Evolutionary conservation across 2,329 filamentous ascomycete genomes (phyloP), one percentile per base, ranked within the genome.

Genomic region (Hypomyces rosellus): DNA sequence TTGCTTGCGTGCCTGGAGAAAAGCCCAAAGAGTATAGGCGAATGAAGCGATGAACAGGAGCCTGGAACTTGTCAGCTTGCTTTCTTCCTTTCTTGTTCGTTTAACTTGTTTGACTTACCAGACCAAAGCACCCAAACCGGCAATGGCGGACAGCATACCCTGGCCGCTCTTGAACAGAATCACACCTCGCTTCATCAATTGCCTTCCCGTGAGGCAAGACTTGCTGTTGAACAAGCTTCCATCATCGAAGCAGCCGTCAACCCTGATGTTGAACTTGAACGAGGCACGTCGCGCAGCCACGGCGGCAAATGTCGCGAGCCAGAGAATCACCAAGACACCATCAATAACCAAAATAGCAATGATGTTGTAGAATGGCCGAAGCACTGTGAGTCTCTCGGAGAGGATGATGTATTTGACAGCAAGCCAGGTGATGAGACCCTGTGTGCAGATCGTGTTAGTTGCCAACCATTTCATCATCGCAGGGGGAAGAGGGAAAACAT

Each of bases 371-470:
- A 61, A 57, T 1, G 48, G 20, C 16, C 62, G 68, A 37, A 70
- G 63, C 4, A 58, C 52, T 6, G 62, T 9, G 14, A 72, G 52
- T 49, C 68, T 73, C 51, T 75, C 73, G 16, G 72, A 62, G 3
- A 72, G 54, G 54, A 76, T 45, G 16, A 62, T 57, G 61, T 77
- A 77, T 11, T 61, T 55, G 33, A 74, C 60, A 39, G 69, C 61
- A 33, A 75, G 45, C 72, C 73, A 76, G 20, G 74, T 76, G 55
- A 77, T 64, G 54, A 77, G 47, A 14, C 65, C 60, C 74, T 76
- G 34, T 2, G n/a, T 38, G 37, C 37, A 3, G 30, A 34, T 30
- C 46, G 20, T 42, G 47, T 53, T 48, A 53, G 57, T 55, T 13
- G 33, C 41, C 5, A 52, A 54, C 55, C 8, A 9, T 22, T 22